phyloP scores from a whole-genome alignment of 768 basidiomycete species.

The Mycena amicta region DNA sequence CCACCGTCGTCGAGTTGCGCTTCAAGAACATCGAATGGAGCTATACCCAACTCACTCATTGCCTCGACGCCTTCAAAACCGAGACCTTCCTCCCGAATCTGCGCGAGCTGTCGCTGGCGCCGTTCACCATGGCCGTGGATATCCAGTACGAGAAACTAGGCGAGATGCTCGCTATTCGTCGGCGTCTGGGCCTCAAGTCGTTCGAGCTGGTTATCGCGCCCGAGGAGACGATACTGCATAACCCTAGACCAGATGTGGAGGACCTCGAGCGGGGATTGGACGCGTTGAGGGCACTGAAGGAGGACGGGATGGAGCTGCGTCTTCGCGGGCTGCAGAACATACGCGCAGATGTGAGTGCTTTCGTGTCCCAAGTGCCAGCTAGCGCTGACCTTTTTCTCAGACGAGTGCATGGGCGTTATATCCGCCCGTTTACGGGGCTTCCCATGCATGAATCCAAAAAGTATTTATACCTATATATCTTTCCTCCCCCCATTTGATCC shows the following conservation, averaged over 20 bases:
- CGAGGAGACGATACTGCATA: background rate
- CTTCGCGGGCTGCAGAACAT: background rate
- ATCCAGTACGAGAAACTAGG: background rate
- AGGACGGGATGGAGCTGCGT: no score
- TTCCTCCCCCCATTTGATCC: no score
- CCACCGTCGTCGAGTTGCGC: background rate
- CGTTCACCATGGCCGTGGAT: background rate
- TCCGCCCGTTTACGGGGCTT: no score
- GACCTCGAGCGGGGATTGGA: background rate
- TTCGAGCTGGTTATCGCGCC: background rate
- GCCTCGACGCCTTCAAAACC: background rate
- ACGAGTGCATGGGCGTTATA: no score
- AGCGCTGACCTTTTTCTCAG: background rate
- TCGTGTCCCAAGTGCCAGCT: background rate
- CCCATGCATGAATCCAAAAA: no score
- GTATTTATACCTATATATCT: no score
- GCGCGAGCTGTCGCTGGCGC: background rate
- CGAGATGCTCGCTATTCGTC: background rate
- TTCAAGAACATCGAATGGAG: background rate
- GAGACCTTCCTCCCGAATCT: background rate
- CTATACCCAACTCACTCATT: background rate
- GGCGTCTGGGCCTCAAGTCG: background rate
- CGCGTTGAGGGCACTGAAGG: no score
- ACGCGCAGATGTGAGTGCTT: background rate
- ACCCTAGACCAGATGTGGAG: background rate